Evolutionary conservation across 2,329 filamentous ascomycete species (phyloP).

Genomic region (Exophiala sideris): DNA sequence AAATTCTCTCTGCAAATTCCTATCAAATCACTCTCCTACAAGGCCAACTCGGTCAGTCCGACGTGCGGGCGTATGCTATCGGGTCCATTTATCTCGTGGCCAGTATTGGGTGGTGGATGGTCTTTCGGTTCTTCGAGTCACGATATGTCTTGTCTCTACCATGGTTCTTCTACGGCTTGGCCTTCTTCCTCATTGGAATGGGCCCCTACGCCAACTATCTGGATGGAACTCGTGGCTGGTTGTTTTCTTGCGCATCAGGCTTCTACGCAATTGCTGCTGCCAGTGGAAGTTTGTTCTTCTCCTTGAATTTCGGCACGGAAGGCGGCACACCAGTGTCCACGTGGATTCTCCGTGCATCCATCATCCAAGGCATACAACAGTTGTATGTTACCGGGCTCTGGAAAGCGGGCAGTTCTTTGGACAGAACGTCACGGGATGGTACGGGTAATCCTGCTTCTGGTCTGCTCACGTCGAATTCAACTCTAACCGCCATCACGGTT

Average conservation of each 20-base stretch:
- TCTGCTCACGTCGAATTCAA: slow-evolving; percentile 42
- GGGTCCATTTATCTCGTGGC: slow-evolving; percentile 58
- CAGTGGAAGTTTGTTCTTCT: slow-evolving; percentile 63
- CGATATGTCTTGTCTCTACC: slow-evolving; percentile 57
- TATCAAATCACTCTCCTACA: slow-evolving; percentile 66
- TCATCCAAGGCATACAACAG: slow-evolving; percentile 66
- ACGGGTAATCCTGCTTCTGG: slow-evolving; percentile 31
- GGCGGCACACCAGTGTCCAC: slow-evolving; percentile 60
- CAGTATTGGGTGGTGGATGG: slow-evolving; percentile 60
- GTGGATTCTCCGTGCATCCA: slow-evolving; percentile 64
- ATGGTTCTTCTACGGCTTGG: slow-evolving; percentile 61
- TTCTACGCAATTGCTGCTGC: slow-evolving; percentile 62
- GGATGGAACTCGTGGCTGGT: slow-evolving; percentile 43
- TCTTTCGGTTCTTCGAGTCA: slow-evolving; percentile 58
- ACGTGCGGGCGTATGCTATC: slow-evolving; percentile 58
- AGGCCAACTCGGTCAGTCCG: slow-evolving; percentile 58
- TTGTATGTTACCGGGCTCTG: slow-evolving; percentile 63
- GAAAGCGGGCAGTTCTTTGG: slow-evolving; percentile 62
- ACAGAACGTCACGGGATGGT: slow-evolving; percentile 43
- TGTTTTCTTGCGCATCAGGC: slow-evolving; percentile 60
- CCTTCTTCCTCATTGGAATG: slow-evolving; percentile 61
- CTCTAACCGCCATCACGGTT: slow-evolving; percentile 52
- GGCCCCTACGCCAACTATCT: slow-evolving; percentile 49
- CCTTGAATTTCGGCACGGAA: slow-evolving; percentile 65
- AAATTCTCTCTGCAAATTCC: slow-evolving; percentile 63